Percentiles rank a stretch among this genome's conserved stretches.
Evolutionary conservation across 164 flowering plant genomes (phyloP).

Genomic region (Vitis rupestris): DNA sequence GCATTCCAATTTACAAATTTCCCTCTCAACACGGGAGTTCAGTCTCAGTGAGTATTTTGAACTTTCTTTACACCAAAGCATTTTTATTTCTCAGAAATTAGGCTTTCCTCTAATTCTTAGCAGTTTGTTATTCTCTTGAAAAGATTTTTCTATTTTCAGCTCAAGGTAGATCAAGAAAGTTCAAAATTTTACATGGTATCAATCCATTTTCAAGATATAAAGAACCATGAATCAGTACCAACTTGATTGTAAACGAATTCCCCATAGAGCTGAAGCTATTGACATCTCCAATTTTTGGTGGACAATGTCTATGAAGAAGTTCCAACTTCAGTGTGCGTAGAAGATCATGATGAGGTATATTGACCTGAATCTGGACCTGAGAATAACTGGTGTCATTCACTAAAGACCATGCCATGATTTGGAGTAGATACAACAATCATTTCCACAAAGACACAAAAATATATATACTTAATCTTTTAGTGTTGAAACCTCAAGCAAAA

Average conservation of each 20-base stretch:
- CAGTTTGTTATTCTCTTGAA: neutral
- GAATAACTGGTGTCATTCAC: conserved; percentile 7
- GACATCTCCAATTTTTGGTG: conserved; percentile 28
- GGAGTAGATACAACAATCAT: neutral
- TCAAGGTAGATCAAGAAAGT: neutral
- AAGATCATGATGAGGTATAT: conserved; percentile 47
- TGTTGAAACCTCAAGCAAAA: too few relatives aligned
- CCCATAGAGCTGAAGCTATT: conserved; percentile 26
- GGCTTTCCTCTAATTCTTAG: neutral
- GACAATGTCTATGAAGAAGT: conserved; percentile 41
- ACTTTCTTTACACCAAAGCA: too few relatives aligned
- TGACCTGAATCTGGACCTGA: conserved; percentile 57
- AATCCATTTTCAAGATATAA: neutral
- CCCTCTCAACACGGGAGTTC: too few relatives aligned
- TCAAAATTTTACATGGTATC: neutral
- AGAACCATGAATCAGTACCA: conserved; percentile 24
- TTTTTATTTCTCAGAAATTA: too few relatives aligned
- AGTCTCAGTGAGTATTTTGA: too few relatives aligned
- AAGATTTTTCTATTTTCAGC: neutral
- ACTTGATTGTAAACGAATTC: conserved; percentile 70
- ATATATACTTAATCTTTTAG: neutral
- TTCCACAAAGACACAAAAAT: too few relatives aligned
- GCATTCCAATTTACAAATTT: too few relatives aligned
- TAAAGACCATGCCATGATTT: neutral
- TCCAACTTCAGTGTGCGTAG: conserved; percentile 54